Base-by-base conservation (phyloP, 163 green algal genomes). In the Volvox carteri region DNA sequence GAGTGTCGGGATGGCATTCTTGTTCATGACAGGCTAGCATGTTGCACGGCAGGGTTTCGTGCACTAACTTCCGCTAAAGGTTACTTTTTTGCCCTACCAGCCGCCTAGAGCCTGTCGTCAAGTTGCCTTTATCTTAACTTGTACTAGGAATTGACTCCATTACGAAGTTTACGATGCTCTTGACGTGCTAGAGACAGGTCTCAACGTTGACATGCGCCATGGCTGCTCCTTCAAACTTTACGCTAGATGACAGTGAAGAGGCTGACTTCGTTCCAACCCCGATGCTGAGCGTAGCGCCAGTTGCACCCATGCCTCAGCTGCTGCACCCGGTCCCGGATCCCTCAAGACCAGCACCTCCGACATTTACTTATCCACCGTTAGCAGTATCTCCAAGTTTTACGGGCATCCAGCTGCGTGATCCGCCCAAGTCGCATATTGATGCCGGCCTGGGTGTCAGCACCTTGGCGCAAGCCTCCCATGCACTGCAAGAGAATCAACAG, bases 231-330 rank as follows among this genome's bases (percentile, higher is more conserved):
- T 25, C 28, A 19, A 65, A 54, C 6, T 89, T 89, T 46, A 89
- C 84, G 1, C 41, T 89, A 9, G 84, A 89, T 14, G 84, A 89
- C 14, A 76, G 70, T 0, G 84, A 89, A 48, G 84, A 76, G 23
- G n/a, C 44, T 23, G 44, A 44, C 44, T 4, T 50, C 4, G 42
- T 42, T 25, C 44, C 23, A 25, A 28, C 14, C 19, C 73, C 73
- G 73, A 44, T 44, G 44, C 25, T 28, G n/a, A 65, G 44, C 73
- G 44, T 42, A 11, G 42, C n/a, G 44, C 73, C 73, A 14, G 44
- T 79, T 56, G 72, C 72, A 7, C 39, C 4, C 11, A 44, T 28
- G 5, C 23, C 41, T 16, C 5, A 4, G 44, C 73, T 23, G 8
- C 8, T 65, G 14, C 44, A 41, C 30, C 23, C 44, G n/a, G 42